Conservation (phyloP, 495 filamentous ascomycete species). For the Xylaria bambusicola region DNA sequence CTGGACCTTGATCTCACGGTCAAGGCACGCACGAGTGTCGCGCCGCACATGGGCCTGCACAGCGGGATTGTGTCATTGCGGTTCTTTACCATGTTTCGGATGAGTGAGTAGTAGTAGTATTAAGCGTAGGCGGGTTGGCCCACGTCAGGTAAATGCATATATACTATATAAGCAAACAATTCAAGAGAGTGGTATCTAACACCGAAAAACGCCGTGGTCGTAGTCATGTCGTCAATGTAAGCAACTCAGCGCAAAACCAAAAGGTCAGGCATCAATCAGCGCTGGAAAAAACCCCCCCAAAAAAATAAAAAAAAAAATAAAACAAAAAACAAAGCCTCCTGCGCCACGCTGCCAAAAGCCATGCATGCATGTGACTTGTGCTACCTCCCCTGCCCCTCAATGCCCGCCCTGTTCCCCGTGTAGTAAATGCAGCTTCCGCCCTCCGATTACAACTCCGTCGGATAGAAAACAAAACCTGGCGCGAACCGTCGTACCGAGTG, state of each 20-base stretch:
- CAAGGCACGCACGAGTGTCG: background rate
- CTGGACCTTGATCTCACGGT: background rate
- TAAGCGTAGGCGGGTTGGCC: background rate
- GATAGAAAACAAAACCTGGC: background rate
- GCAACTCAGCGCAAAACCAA: background rate
- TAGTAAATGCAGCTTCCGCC: background rate
- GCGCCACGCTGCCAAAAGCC: constrained; percentile 16
- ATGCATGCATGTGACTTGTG: constrained; percentile 15
- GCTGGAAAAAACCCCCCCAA: too few relatives aligned
- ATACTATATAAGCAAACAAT: background rate
- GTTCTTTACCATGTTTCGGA: background rate
- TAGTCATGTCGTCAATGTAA: constrained; percentile 8
- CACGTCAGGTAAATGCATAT: background rate
- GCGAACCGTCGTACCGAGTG: background rate
- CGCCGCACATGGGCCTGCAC: background rate
- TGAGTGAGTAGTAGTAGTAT: background rate
- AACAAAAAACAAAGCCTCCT: constrained; percentile 5
- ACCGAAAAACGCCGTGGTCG: constrained; percentile 4
- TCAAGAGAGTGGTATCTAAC: constrained; percentile 9
- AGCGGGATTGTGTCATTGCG: background rate
- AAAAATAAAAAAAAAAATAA: too few relatives aligned
- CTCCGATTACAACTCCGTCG: background rate
- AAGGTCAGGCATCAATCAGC: background rate
- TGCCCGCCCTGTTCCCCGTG: background rate
- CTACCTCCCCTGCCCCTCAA: background rate